Conservation (phyloP, 176 grass and related monocot genomes). For the Aegilops speltoides region DNA sequence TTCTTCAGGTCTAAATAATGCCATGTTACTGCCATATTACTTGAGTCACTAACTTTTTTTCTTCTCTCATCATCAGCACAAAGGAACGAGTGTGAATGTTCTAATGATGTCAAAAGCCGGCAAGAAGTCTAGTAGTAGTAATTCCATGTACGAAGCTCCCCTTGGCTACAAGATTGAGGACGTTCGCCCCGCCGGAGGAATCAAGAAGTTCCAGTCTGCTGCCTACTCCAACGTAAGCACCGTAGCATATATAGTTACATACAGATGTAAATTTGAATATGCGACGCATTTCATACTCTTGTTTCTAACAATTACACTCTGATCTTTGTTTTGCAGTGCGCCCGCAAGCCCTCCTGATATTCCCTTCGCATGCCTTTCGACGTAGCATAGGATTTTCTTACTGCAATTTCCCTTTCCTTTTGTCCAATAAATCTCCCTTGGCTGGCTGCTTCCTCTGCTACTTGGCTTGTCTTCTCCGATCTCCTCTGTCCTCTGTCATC, state of each 20-base stretch:
- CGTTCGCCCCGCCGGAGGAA: constrained; percentile 85
- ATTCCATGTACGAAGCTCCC: constrained; percentile 80
- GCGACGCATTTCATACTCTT: not conserved
- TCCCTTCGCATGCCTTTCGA: constrained; percentile 41
- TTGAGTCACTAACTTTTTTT: not conserved
- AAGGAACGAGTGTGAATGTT: constrained; percentile 57
- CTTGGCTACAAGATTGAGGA: constrained; percentile 96
- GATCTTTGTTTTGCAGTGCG: constrained; percentile 75
- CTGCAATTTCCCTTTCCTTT: constrained; percentile 31
- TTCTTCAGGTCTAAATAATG: not conserved
- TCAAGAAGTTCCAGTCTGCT: constrained; percentile 99
- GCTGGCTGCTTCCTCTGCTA: constrained; percentile 63
- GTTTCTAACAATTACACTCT: constrained; percentile 15
- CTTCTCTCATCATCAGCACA: constrained; percentile 9
- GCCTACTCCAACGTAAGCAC: constrained; percentile 94
- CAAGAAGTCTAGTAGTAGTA: constrained; percentile 82
- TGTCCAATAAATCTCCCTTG: constrained; percentile 42
- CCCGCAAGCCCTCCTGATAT: constrained; percentile 93
- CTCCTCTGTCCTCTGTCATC: constrained; percentile 16
- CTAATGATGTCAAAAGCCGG: constrained; percentile 95
- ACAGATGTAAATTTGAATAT: not conserved
- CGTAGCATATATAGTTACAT: not conserved
- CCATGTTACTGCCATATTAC: not conserved
- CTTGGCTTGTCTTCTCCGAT: constrained; percentile 15
- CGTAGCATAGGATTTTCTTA: constrained; percentile 47